Base-by-base conservation (phyloP, 202 grass and related monocot species). In the Panicum virgatum region DNA sequence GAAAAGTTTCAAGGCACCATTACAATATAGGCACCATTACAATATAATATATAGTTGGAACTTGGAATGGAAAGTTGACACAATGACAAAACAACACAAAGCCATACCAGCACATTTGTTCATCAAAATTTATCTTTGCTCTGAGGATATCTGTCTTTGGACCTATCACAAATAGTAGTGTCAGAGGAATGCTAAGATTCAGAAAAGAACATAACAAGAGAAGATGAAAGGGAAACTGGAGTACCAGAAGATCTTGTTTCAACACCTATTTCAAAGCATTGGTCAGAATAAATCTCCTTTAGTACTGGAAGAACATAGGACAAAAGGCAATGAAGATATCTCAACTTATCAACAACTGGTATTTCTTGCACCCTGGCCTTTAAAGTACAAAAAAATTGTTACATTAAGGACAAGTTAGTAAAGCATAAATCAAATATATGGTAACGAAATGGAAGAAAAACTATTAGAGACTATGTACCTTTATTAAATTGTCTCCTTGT, bases 41-140 rank as follows among this genome's bases (percentile, higher is more conserved):
- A 64, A 65, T 71, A 46, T 22, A 12, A 46, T 22, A 12, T 22
- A 12, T 62, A 34, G 19, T 34, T 74, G 40, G 22, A 78, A 83
- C 52, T 68, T 46, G 12, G 8, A 63, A n/a, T 50, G 63, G 62
- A 75, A 58, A 54, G 32, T 34, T 34, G 51, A 58, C 29, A 30
- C 37, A 57, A 18, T 62, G 66, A 42, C 19, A 39, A 66, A 51
- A 59, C 27, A 60, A 44, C 34, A 51, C 57, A 73, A 72, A 79
- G 58, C 56, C 82, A 32, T 96, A 98, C 96, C 96, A 98, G 77
- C 93, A 93, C 86, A 98, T 93, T 72, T 98, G 96, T 78, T 98
- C 92, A 80, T 96, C 96, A 75, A 77, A 77, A 83, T 90, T 90
- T 67, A 98, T 88, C 82, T 88, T 98, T 42, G 85, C 92, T 80